These are phyloP conservation scores for Dictyophora rubrovolvata DNA, from an alignment of 768 basidiomycete genomes.

Conservation along the genomic window DNA sequence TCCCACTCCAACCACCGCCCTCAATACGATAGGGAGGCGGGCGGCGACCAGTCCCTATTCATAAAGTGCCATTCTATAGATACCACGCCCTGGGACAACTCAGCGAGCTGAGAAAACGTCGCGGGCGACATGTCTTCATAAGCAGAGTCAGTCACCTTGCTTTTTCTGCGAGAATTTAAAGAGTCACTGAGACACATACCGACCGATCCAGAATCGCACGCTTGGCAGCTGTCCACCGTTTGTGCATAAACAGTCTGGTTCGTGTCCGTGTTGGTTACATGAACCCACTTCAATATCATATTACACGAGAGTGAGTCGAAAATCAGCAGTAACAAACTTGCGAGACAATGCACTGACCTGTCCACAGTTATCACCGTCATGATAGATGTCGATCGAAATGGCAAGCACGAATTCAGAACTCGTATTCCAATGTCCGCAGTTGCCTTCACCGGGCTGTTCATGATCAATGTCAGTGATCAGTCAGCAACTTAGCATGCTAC, in stretches of 20 bases:
- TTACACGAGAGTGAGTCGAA: neutral
- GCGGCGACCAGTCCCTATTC: neutral
- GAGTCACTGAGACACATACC: too few relatives aligned
- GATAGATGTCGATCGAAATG: neutral
- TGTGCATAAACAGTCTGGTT: neutral
- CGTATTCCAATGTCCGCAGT: neutral
- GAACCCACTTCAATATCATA: neutral
- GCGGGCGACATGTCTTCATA: neutral
- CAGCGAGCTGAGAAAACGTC: neutral
- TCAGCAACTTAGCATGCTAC: neutral
- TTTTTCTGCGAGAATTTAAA: neutral
- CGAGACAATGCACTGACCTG: neutral
- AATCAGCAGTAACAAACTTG: neutral
- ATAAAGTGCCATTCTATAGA: neutral
- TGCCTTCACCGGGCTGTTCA: neutral
- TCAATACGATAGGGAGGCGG: neutral
- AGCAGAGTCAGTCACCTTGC: neutral
- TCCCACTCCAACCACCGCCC: too few relatives aligned
- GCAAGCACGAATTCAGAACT: neutral
- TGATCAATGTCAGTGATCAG: neutral
- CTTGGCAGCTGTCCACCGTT: neutral
- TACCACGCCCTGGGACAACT: neutral
- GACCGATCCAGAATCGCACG: neutral
- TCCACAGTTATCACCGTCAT: neutral
- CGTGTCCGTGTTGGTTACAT: neutral